Percentiles rank a stretch among this genome's conserved stretches.
Evolutionary conservation across 768 basidiomycete genomes (phyloP).

Genomic region (Rhizopogon vinicolor): DNA sequence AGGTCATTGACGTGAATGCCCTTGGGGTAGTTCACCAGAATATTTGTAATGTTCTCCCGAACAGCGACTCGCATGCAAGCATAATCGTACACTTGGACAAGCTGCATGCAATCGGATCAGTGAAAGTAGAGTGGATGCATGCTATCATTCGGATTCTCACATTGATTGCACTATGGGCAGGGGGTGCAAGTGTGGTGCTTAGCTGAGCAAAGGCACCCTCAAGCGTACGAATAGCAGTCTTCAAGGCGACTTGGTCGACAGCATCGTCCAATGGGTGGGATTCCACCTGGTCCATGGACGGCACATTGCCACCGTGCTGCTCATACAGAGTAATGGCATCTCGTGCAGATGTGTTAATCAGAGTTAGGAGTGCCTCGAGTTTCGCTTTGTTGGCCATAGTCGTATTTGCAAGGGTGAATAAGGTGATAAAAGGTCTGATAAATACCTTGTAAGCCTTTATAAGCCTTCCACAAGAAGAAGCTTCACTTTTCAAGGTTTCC

Average conservation of each 20-base stretch:
- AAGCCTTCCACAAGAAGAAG: not conserved
- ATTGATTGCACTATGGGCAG: conserved; percentile 27
- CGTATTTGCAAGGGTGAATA: not conserved
- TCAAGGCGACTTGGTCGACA: conserved; percentile 17
- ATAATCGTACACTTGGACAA: conserved; percentile 22
- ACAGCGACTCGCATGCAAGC: conserved; percentile 25
- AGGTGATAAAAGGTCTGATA: not conserved
- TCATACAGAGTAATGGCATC: conserved; percentile 31
- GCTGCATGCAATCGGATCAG: conserved; percentile 2
- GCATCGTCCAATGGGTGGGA: conserved; percentile 31
- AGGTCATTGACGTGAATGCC: conserved; percentile 28
- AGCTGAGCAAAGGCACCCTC: conserved; percentile 34
- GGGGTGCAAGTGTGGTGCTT: conserved; percentile 29
- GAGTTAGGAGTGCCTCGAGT: conserved; percentile 21
- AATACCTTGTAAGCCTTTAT: not conserved
- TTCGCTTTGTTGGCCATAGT: conserved; percentile 14
- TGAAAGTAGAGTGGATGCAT: not conserved
- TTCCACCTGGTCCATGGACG: conserved; percentile 29
- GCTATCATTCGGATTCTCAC: conserved; percentile 13
- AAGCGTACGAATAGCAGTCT: conserved; percentile 20
- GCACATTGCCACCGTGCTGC: conserved; percentile 19
- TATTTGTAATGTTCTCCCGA: conserved; percentile 23
- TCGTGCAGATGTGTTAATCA: conserved; percentile 27
- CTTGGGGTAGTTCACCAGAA: conserved; percentile 21
- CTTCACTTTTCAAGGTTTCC: not conserved